Evolutionary conservation across 495 filamentous ascomycete species (phyloP).

Genomic region (Terfezia boudieri): DNA sequence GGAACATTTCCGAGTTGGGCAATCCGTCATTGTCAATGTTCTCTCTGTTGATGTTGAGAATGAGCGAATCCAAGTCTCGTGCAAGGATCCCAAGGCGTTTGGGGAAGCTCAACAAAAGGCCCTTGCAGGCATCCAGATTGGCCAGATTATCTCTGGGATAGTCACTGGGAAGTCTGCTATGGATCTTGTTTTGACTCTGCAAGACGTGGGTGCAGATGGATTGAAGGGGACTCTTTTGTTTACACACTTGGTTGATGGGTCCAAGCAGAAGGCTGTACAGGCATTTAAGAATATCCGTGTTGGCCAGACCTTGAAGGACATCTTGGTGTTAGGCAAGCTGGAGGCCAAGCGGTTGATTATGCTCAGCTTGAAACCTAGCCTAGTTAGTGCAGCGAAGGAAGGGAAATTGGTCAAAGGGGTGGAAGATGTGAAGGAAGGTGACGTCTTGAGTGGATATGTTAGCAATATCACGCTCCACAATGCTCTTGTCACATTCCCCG

Average conservation of each 20-base stretch:
- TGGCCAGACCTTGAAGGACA: slow-evolving; percentile 56
- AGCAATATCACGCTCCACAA: slow-evolving; percentile 56
- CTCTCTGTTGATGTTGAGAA: slow-evolving; percentile 50
- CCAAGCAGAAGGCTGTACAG: slow-evolving; percentile 45
- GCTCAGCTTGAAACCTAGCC: slow-evolving; percentile 55
- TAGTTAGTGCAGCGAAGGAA: slow-evolving; percentile 51
- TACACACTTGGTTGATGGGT: slow-evolving; percentile 64
- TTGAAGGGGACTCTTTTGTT: slow-evolving; percentile 53
- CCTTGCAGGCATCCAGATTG: slow-evolving; percentile 45
- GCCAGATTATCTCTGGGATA: slow-evolving; percentile 47
- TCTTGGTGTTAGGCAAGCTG: slow-evolving; percentile 63
- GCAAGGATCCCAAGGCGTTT: slow-evolving; percentile 65
- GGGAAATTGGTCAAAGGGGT: slow-evolving; percentile 40
- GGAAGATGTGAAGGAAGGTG: slow-evolving; percentile 44
- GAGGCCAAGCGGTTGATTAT: slow-evolving; percentile 46
- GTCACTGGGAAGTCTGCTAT: slow-evolving; percentile 72
- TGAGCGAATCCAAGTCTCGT: slow-evolving; percentile 62
- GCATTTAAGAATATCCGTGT: slow-evolving; percentile 57
- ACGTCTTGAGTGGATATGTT: slow-evolving; percentile 57
- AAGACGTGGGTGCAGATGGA: slow-evolving; percentile 28
- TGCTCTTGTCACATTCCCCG: slow-evolving; percentile 63
- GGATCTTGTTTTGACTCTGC: slow-evolving; percentile 52
- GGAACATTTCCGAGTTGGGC: slow-evolving; percentile 71
- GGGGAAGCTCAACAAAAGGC: slow-evolving; percentile 51
- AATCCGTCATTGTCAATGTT: slow-evolving; percentile 73